A percentile compares a stretch with the other conserved stretches of the same genome.
Evolutionary conservation across 2,329 filamentous ascomycete genomes (phyloP).

Genomic region (Chalaropsis ovoidea): DNA sequence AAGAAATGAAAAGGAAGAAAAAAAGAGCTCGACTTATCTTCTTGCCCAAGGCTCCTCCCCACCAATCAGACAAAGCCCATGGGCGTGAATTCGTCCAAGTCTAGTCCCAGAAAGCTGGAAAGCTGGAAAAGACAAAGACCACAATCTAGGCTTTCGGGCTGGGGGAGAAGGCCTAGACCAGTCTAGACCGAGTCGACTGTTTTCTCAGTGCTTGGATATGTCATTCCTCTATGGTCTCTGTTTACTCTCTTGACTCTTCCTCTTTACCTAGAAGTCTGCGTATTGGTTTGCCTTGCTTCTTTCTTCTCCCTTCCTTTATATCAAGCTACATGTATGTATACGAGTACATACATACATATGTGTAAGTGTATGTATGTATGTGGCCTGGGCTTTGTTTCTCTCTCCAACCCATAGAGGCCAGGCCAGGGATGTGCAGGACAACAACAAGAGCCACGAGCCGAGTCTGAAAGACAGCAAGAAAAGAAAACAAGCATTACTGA

Average conservation of each 20-base stretch:
- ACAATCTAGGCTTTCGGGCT: conserved; percentile 10
- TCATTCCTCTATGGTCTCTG: neutral
- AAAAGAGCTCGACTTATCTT: neutral
- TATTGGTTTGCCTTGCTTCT: neutral
- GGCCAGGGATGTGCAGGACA: neutral
- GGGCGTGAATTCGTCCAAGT: neutral
- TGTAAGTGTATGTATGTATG: neutral
- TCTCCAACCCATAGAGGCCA: neutral
- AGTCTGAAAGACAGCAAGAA: neutral
- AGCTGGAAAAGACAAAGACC: conserved; percentile 16
- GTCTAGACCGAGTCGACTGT: conserved; percentile 5
- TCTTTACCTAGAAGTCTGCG: neutral
- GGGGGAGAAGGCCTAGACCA: conserved; percentile 2
- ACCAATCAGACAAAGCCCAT: neutral
- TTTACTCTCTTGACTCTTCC: neutral
- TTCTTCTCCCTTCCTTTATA: neutral
- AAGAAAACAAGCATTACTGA: neutral
- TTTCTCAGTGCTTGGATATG: neutral
- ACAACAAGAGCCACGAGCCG: too few relatives aligned
- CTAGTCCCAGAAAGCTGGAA: neutral
- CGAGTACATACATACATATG: too few relatives aligned
- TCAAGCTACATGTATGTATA: neutral
- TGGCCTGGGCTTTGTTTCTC: neutral
- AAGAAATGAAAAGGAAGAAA: neutral
- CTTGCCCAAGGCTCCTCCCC: neutral